Evolutionary conservation across 768 basidiomycete species (phyloP).

Genomic region (Russula emetica): DNA sequence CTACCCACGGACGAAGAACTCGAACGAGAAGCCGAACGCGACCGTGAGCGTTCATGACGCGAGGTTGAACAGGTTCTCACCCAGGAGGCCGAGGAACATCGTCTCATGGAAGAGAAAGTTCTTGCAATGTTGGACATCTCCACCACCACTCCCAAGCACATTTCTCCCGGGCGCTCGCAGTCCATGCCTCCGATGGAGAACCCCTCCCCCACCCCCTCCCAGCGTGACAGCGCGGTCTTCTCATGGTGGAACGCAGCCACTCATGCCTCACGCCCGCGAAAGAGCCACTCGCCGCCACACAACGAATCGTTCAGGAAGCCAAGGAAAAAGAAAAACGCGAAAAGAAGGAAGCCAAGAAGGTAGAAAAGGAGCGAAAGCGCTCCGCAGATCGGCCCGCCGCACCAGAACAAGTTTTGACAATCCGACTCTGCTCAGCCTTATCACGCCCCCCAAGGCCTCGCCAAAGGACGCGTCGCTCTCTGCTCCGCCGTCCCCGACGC

Average conservation of each 20-base stretch:
- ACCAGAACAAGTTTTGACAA: constrained; percentile 52
- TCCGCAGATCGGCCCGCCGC: constrained; percentile 51
- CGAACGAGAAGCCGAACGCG: constrained; percentile 74
- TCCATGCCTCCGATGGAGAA: constrained; percentile 38
- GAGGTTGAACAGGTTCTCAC: constrained; percentile 77
- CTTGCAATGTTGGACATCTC: constrained; percentile 65
- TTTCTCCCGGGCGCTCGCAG: constrained; percentile 60
- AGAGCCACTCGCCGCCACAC: constrained; percentile 75
- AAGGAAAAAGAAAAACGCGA: constrained; percentile 58
- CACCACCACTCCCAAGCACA: constrained; percentile 39
- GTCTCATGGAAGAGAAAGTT: constrained; percentile 66
- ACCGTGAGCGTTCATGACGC: constrained; percentile 67
- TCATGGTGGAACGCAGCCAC: constrained; percentile 74
- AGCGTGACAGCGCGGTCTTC: constrained; percentile 47
- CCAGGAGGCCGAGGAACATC: constrained; percentile 64
- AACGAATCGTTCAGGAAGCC: constrained; percentile 72
- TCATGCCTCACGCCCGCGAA: constrained; percentile 73
- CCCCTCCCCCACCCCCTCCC: constrained; percentile 57
- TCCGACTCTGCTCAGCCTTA: constrained; percentile 53
- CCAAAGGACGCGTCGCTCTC: constrained; percentile 47
- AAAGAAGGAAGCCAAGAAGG: constrained; percentile 39
- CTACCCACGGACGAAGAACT: constrained; percentile 71
- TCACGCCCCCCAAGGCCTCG: constrained; percentile 45
- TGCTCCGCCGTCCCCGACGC: constrained; percentile 63
- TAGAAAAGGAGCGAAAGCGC: constrained; percentile 41